Conservation (phyloP, 805 yeast species). For the Groenewaldozyma salmanticensis region DNA sequence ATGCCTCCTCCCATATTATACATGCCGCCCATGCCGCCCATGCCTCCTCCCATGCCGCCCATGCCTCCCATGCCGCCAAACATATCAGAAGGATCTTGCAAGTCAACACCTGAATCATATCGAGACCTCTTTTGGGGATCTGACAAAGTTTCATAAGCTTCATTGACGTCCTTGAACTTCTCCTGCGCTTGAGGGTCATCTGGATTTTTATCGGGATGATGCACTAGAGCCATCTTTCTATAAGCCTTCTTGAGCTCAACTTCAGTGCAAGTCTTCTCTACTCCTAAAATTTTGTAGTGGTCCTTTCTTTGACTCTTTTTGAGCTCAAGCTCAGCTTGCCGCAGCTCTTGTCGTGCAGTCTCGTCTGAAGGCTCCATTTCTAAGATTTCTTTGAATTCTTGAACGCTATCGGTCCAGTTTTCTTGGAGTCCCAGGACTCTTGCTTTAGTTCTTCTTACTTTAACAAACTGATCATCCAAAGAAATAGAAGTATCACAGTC, state of each 20-base stretch:
- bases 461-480: conserved; percentile 58
- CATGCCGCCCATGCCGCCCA: conserved; percentile 45
- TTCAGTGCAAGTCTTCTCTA: conserved; percentile 39
- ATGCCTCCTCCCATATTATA: conserved; percentile 30
- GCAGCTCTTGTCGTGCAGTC: conserved; percentile 28
- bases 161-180: conserved; percentile 82
- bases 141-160: conserved; percentile 75
- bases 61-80: conserved; percentile 74
- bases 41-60: conserved; percentile 49
- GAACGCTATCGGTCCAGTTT: conserved; percentile 30
- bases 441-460: conserved; percentile 39
- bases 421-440: conserved; percentile 32
- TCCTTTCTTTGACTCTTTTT: conserved; percentile 35
- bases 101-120: conserved; percentile 82
- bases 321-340: conserved; percentile 33
- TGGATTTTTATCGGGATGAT: conserved; percentile 77
- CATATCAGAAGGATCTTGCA: conserved; percentile 26
- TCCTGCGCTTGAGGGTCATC: conserved; percentile 70
- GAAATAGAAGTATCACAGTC: conserved; percentile 67
- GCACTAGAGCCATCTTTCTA: conserved; percentile 57
- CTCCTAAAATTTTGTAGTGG: conserved; percentile 55
- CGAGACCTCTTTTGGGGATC: conserved; percentile 82
- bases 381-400: conserved; percentile 28
- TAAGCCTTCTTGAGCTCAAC: conserved; percentile 64
- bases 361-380: conserved; percentile 30